Evolutionary conservation across 2,329 filamentous ascomycete genomes (phyloP), one percentile per base, ranked within the genome.

Genomic region (Aspergillus ochraceus): DNA sequence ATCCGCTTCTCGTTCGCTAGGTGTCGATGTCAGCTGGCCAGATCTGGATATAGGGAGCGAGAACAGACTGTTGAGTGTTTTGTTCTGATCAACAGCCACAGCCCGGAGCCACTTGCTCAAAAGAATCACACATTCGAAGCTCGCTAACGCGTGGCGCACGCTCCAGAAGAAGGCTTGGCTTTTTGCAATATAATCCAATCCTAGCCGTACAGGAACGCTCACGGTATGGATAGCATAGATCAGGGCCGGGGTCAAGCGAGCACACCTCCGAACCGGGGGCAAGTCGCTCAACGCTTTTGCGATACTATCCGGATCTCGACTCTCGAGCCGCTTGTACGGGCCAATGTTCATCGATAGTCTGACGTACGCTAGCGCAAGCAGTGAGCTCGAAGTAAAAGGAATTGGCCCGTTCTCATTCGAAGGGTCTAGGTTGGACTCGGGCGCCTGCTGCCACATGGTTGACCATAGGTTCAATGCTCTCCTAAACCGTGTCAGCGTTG

Each of bases 91-190:
- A 10, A 17, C 49, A 22, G 49, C 49, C 49, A 51, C 20, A 20
- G 49, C 32, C 32, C 22, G 32, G 12, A 54, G 29, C 52, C 52
- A 54, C 42, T 54, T 54, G 22, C 36, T 54, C 17, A 54, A 9
- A 11, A 54, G 22, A 12, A 54, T 22, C 20, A 26, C 52, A 45
- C 17, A 54, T 22, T 54, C 52, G 6, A 54, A 26, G 12, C 52
- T 26, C 10, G n/a, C 8, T 12, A 54, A 36, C 12, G 52, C n/a
- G 17, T 54, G 52, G 2, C 22, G 52, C n/a, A 54, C 36, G n/a
- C 52, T 54, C 52, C 52, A 54, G 32, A 54, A 20, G 32, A 54
- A 54, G 6, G 52, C 52, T n/a, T 54, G 30, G 20, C 52, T 54
- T 19, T 36, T 30, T 17, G 52, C 30, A 12, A 54, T 36, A 45